Percentiles rank a stretch among this genome's conserved stretches.
phyloP scores from a whole-genome alignment of 129 eudicot species.

The Helianthus tuberosus region DNA sequence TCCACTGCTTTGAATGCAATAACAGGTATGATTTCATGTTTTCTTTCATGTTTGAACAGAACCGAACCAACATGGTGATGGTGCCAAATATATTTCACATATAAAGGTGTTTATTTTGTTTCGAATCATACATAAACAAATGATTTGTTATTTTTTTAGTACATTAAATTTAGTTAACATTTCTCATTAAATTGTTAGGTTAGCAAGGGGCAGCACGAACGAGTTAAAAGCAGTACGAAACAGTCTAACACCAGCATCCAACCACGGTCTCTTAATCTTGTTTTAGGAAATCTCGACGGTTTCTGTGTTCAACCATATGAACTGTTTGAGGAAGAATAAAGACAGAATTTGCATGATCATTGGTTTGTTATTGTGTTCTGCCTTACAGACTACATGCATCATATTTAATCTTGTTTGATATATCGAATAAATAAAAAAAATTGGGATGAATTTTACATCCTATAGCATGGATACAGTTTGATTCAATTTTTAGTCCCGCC shows the following conservation, averaged over 20 bases:
- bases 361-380: constrained; percentile 56
- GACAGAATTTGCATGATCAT: constrained; percentile 63
- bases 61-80: too few relatives aligned
- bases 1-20: too few relatives aligned
- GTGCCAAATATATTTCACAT: constrained; percentile 95
- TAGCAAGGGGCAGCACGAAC: constrained; percentile 90
- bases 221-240: constrained; percentile 84
- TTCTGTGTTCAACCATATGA: constrained; percentile 75
- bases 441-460: too few relatives aligned
- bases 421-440: background rate
- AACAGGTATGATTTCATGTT: too few relatives aligned
- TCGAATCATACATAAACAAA: background rate
- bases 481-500: too few relatives aligned
- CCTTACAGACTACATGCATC: constrained; percentile 6
- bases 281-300: constrained; percentile 71
- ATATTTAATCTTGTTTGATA: background rate
- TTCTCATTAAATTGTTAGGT: constrained; percentile 51
- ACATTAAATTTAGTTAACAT: background rate
- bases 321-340: constrained; percentile 90
- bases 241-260: constrained; percentile 68
- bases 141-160: background rate
- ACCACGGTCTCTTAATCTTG: constrained; percentile 65
- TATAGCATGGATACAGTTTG: too few relatives aligned
- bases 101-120: constrained; percentile 56
- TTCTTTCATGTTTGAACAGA: too few relatives aligned